Evolutionary conservation across 129 eudicot genomes (phyloP).

Genomic region (Ambrosia trifida): DNA sequence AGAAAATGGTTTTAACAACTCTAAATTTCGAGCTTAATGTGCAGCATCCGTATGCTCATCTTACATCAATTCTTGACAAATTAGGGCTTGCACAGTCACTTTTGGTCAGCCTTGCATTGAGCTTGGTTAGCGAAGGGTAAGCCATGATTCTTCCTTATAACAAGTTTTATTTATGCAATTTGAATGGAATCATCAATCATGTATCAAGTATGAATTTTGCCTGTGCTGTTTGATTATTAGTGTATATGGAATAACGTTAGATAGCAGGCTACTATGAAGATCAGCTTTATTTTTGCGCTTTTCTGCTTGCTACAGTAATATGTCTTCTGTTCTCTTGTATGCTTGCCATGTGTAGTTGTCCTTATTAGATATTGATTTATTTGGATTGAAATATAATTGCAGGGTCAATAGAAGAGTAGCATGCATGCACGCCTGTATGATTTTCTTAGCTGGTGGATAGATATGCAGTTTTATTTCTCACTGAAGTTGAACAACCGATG

Average conservation of each 20-base stretch:
- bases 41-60: constrained; percentile 90
- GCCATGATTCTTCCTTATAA: constrained; percentile 22
- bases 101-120: constrained; percentile 72
- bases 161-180: constrained; percentile 12
- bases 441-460: constrained; percentile 98
- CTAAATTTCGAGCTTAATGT: constrained; percentile 87
- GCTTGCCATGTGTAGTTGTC: constrained; percentile 29
- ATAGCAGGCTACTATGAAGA: constrained; percentile 27
- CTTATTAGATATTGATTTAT: constrained; percentile 67
- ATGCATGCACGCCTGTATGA: constrained; percentile 86
- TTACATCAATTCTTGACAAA: constrained; percentile 77
- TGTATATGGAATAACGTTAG: constrained; percentile 17
- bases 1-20: constrained; percentile 79
- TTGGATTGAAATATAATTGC: constrained; percentile 97
- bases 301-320: constrained; percentile 28
- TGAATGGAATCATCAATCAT: not conserved
- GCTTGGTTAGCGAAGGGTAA: constrained; percentile 95
- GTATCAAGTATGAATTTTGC: not conserved
- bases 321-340: constrained; percentile 28
- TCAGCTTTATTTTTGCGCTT: constrained; percentile 25
- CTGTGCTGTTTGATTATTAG: constrained; percentile 13
- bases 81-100: constrained; percentile 80
- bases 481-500: constrained; percentile 88
- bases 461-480: constrained; percentile 88
- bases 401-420: constrained; percentile 88